Evolutionary conservation across 805 yeast genomes (phyloP).

Genomic region (Saccharomycopsis amapae): DNA sequence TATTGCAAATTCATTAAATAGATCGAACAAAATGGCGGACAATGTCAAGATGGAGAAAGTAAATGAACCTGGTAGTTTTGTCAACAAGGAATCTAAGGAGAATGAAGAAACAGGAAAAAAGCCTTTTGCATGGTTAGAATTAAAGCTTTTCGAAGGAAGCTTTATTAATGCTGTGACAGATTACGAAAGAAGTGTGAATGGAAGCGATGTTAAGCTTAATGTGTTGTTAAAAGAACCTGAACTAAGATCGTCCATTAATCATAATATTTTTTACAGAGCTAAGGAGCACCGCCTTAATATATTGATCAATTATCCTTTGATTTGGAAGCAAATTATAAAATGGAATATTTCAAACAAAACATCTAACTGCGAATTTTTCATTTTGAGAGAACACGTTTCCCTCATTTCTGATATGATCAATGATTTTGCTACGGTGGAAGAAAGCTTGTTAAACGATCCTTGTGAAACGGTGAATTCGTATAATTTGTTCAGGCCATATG

Average conservation of each 20-base stretch:
- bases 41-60: constrained; percentile 3
- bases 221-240: constrained; percentile 50
- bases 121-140: constrained; percentile 90
- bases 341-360: constrained; percentile 61
- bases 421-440: constrained; percentile 72
- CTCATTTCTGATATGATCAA: constrained; percentile 61
- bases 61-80: neutral
- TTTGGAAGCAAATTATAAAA: constrained; percentile 72
- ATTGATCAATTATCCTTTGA: constrained; percentile 60
- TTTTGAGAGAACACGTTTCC: constrained; percentile 76
- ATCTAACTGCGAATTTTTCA: constrained; percentile 47
- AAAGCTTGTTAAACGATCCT: constrained; percentile 24
- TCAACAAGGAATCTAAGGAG: neutral
- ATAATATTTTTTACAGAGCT: constrained; percentile 66
- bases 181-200: constrained; percentile 44
- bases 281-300: constrained; percentile 48
- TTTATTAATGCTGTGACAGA: constrained; percentile 40
- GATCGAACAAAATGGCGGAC: neutral
- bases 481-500: constrained; percentile 68
- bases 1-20: constrained; percentile 12
- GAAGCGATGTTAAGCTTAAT: constrained; percentile 47
- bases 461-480: constrained; percentile 43
- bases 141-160: constrained; percentile 52
- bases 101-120: constrained; percentile 31
- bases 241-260: constrained; percentile 79